Percentiles rank a stretch among this genome's conserved stretches.
phyloP scores from a whole-genome alignment of 2,329 filamentous ascomycete genomes.

The Drechslerella dactyloides region DNA sequence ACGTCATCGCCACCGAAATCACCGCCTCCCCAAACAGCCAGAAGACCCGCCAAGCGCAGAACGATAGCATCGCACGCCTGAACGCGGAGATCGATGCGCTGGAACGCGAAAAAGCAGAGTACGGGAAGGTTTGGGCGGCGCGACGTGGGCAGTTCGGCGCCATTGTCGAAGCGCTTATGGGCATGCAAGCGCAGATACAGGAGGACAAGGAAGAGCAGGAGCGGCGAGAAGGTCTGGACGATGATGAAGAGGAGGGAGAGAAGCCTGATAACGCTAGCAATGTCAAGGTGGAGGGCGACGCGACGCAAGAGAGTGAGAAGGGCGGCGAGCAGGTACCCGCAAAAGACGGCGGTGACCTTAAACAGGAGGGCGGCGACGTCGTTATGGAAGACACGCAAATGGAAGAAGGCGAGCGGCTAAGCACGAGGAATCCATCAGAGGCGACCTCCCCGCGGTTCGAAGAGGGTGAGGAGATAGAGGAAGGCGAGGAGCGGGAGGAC shows the following conservation, averaged over 20 bases:
- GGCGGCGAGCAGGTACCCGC: conserved; percentile 6
- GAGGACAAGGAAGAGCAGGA: conserved; percentile 56
- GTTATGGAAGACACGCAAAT: conserved; percentile 38
- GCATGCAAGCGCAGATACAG: conserved; percentile 55
- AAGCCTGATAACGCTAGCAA: conserved; percentile 7
- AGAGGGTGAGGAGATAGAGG: conserved; percentile 42
- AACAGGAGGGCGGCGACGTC: conserved; percentile 15
- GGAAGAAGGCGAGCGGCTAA: conserved; percentile 36
- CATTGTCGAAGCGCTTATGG: conserved; percentile 54
- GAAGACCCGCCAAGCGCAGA: conserved; percentile 54
- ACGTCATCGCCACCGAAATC: conserved; percentile 55
- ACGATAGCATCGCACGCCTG: conserved; percentile 52
- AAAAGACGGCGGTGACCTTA: background rate
- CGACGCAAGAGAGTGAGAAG: conserved; percentile 17
- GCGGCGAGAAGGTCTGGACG: conserved; percentile 44
- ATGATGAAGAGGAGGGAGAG: conserved; percentile 48
- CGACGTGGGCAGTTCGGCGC: conserved; percentile 53
- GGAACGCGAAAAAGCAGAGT: conserved; percentile 53
- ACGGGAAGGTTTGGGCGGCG: conserved; percentile 53
- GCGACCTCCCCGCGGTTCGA: conserved; percentile 29
- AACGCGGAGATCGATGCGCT: conserved; percentile 54
- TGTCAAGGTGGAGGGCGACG: conserved; percentile 6
- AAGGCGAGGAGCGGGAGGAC: conserved; percentile 45
- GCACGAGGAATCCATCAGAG: conserved; percentile 28
- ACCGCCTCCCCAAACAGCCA: conserved; percentile 51